A percentile compares a stretch with the other conserved stretches of the same genome.
Evolutionary conservation across 345 rosid species (phyloP).

Genomic region (Anacardium occidentale): DNA sequence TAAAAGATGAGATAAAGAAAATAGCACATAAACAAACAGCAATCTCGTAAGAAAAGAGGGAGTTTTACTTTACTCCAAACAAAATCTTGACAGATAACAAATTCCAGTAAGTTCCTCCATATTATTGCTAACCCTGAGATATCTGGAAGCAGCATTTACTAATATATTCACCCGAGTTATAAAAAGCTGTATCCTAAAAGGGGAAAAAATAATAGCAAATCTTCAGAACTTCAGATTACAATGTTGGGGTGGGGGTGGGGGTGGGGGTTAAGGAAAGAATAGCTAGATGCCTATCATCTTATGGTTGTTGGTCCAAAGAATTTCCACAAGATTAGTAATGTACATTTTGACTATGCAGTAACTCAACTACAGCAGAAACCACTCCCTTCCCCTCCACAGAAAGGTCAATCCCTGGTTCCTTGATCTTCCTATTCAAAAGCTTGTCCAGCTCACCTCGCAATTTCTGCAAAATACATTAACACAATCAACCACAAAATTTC

Average conservation of each 20-base stretch:
- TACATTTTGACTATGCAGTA: conserved; percentile 57
- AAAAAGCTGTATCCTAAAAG: not conserved
- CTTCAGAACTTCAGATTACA: not conserved
- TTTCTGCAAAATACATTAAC: conserved; percentile 43
- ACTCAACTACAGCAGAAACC: conserved; percentile 80
- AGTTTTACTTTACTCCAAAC: no score
- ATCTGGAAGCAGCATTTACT: not conserved
- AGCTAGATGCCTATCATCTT: not conserved
- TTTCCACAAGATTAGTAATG: conserved; percentile 13
- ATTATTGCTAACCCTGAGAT: not conserved
- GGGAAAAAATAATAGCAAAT: not conserved
- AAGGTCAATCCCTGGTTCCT: conserved; percentile 79
- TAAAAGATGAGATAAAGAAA: no score
- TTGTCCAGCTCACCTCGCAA: conserved; percentile 77
- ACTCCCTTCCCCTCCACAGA: conserved; percentile 80
- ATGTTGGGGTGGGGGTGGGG: no score
- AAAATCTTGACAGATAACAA: not conserved
- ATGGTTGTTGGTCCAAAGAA: not conserved
- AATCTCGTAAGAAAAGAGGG: no score
- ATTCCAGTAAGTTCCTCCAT: not conserved
- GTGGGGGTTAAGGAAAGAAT: not conserved
- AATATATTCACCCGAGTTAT: not conserved
- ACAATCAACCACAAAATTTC: conserved; percentile 4
- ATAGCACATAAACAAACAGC: no score
- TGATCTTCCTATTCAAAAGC: conserved; percentile 76